Evolutionary conservation across 2,329 filamentous ascomycete genomes (phyloP).

Genomic region (Colletotrichum eleusines): DNA sequence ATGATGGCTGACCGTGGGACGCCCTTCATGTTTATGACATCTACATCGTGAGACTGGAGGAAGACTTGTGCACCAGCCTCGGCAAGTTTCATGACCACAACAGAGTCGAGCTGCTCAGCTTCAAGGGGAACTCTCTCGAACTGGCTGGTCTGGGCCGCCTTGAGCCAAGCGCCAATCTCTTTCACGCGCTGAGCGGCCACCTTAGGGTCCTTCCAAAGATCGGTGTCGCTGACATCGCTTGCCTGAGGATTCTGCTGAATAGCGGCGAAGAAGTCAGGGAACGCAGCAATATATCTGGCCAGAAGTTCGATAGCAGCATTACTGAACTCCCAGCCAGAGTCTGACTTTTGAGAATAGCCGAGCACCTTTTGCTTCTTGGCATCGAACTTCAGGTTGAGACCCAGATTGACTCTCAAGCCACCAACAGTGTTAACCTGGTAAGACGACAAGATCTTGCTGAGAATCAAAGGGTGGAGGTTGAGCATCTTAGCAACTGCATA

Average conservation of each 20-base stretch:
- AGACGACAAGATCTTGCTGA: conserved; percentile 96
- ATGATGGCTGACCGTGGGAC: conserved; percentile 90
- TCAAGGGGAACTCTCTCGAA: conserved; percentile 97
- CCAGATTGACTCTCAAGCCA: conserved; percentile 87
- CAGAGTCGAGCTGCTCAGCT: conserved; percentile 94
- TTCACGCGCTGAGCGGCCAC: conserved; percentile 85
- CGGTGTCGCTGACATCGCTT: conserved; percentile 84
- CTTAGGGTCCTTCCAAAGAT: conserved; percentile 82
- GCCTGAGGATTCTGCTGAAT: conserved; percentile 88
- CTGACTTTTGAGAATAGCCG: conserved; percentile 89
- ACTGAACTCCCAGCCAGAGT: conserved; percentile 96
- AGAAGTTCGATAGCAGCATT: conserved; percentile 84
- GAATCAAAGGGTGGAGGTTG: conserved; percentile 83
- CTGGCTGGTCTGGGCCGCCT: conserved; percentile 88
- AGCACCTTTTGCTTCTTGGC: conserved; percentile 95
- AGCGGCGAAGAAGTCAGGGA: conserved; percentile 94
- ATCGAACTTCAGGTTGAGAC: conserved; percentile 97
- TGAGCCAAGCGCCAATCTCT: conserved; percentile 94
- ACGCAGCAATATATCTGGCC: conserved; percentile 89
- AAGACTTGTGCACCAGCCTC: conserved; percentile 75
- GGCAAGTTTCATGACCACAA: conserved; percentile 86
- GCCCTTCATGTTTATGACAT: conserved; percentile 78
- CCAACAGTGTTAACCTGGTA: conserved; percentile 85
- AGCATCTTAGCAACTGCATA: conserved; percentile 89
- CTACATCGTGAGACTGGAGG: conserved; percentile 63